Base-by-base conservation (phyloP, 2,329 filamentous ascomycete genomes). In the Emericellopsis atlantica region DNA sequence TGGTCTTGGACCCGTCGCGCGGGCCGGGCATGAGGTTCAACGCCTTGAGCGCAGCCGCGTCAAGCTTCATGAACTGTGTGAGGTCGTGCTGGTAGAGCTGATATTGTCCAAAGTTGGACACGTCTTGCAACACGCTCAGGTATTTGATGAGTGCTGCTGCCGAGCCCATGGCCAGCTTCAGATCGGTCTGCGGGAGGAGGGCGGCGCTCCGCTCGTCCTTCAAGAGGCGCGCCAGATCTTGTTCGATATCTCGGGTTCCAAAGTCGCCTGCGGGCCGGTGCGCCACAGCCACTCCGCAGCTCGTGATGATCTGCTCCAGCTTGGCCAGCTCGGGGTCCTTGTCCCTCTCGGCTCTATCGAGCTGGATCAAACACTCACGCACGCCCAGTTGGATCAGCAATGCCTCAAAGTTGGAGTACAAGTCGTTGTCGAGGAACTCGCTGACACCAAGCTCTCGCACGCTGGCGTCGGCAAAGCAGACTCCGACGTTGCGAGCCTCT, bases 371-470 rank as follows among this genome's bases (percentile, higher is more conserved):
- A 53, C 89, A 95, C 59, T 98, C 92, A 56, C 88, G 92, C 16
- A 95, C 87, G 6, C 92, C 92, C 4, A 98, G 76, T 57, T 98
- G 93, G 49, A 98, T 98, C 40, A 98, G 76, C 15, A 98, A 72
- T 4, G 89, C 88, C 64, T 98, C 92, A 49, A 98, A 93, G 59
- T 98, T 98, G 40, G 90, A 96, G 65, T 93, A 98, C 9, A 95
- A 71, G 56, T 98, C 92, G 55, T 96, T 98, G 69, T 98, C 92
- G n/a, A 95, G 75, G 49, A 98, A 98, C 57, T 98, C 93, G 67
- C 86, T 95, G 41, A 98, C 88, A 8, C 92, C 92, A 3, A 98
- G 73, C 65, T 98, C 92, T 40, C 92, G 76, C 22, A 96, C 90
- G 49, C 87, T 95, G 1, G 93, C 92, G 67, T 98, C 92, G 7